phyloP scores from a whole-genome alignment of 768 basidiomycete genomes.

The Mycena latifolia region DNA sequence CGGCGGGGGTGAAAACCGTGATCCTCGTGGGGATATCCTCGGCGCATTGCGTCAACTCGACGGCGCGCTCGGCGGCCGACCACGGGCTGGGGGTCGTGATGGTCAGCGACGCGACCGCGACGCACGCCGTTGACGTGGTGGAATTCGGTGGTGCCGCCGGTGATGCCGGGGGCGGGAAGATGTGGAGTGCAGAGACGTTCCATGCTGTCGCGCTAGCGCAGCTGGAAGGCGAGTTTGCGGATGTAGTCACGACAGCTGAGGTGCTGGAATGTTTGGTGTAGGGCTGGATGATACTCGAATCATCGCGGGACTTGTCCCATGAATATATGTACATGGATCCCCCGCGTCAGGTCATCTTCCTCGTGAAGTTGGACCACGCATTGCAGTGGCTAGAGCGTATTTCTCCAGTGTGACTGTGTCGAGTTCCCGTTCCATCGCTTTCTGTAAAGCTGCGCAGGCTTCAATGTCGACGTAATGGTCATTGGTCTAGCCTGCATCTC shows the following conservation, averaged over 20 bases:
- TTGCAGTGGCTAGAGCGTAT: too few species aligned
- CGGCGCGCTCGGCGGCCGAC: conserved; percentile 26
- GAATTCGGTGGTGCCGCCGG: conserved; percentile 7
- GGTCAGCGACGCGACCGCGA: conserved; percentile 27
- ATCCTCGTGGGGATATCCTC: conserved; percentile 29
- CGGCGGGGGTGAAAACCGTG: conserved; percentile 17
- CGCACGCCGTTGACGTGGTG: conserved; percentile 8
- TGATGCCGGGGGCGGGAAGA: conserved; percentile 15
- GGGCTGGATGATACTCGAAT: too few species aligned
- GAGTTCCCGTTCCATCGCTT: too few species aligned
- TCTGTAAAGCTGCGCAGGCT: too few species aligned
- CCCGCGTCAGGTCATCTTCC: too few species aligned
- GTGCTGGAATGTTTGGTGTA: conserved; percentile 9
- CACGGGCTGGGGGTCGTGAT: conserved; percentile 22
- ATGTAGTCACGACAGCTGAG: conserved; percentile 23
- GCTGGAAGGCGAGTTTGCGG: conserved; percentile 24
- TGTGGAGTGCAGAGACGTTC: conserved; percentile 26
- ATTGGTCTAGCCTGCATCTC: too few species aligned
- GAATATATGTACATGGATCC: too few species aligned
- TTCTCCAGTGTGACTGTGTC: too few species aligned
- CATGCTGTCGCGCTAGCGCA: conserved; percentile 30
- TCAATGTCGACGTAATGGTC: too few species aligned
- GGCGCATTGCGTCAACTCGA: conserved; percentile 31
- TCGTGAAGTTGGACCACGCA: too few species aligned
- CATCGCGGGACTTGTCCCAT: too few species aligned